These are phyloP conservation scores for Calendula officinalis DNA, from an alignment of 129 eudicot genomes.

Conservation along the genomic window DNA sequence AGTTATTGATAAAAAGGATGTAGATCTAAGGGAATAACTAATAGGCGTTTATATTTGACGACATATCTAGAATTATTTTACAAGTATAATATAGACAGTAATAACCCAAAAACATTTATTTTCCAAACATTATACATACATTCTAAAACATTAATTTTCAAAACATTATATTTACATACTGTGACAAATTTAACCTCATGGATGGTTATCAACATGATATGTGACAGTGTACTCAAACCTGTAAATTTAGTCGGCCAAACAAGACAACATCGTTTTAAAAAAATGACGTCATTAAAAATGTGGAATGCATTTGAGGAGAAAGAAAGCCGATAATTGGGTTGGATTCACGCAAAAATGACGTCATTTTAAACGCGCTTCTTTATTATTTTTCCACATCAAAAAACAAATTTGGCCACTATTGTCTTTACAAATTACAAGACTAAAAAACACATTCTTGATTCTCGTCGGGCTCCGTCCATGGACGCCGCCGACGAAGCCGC, in stretches of 20 bases:
- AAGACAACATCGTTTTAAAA: background rate
- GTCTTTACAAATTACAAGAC: background rate
- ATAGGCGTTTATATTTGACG: too few species aligned
- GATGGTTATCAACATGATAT: too few species aligned
- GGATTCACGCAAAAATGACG: background rate
- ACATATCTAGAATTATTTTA: too few species aligned
- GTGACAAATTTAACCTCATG: background rate
- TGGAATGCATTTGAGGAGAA: background rate
- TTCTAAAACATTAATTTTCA: too few species aligned
- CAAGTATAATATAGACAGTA: too few species aligned
- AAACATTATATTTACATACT: too few species aligned
- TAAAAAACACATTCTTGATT: background rate
- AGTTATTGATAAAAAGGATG: too few species aligned
- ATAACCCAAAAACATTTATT: too few species aligned
- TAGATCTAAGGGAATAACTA: too few species aligned
- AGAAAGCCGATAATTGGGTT: slow-evolving; percentile 10
- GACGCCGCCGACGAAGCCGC: slow-evolving; percentile 12
- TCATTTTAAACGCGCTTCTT: background rate
- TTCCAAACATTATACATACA: too few species aligned
- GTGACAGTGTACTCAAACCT: background rate
- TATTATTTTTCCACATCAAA: slow-evolving; percentile 4
- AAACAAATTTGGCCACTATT: slow-evolving; percentile 27
- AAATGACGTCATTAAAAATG: slow-evolving; percentile 4
- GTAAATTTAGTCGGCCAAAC: background rate
- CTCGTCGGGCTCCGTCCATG: slow-evolving; percentile 23